Evolutionary conservation across 164 flowering plant genomes (phyloP), one percentile per base, ranked within the genome.

Genomic region (Saururus chinensis): DNA sequence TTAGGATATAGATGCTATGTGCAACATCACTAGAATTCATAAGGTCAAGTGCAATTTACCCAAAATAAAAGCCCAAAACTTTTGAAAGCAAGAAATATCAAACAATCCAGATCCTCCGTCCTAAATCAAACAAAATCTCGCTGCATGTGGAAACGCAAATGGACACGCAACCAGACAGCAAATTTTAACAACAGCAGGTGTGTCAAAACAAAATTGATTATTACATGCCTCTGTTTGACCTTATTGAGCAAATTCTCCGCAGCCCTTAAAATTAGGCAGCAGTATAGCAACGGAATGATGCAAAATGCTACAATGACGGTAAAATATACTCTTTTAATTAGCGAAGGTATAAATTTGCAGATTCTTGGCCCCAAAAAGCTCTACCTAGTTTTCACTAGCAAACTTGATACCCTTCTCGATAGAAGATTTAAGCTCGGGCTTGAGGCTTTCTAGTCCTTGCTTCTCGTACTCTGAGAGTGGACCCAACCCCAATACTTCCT

Each of bases 401-500:
- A 91, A 95, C 49, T 87, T 74, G 70, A 95, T 76, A 56, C 99
- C 97, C 82, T 95, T 95, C 82, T 91, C 89, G 51, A 95, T 91
- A 0, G 97, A 91, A 60, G 91, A 24, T 64, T 73, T 75, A 42
- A 95, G 88, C 73, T 95, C 99, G 0, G 85, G 73, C 72, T 79
- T 84, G 24, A 95, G 81, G 49, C 45, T 75, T 70, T 87, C 96
- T 58, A 95, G 67, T 13, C 92, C 87, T 65, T 91, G 72, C 73
- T 86, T 74, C 75, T 95, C 99, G n/a, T n/a, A 91, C 69, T 83
- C 97, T 7, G 89, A 78, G 4, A 95, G 74, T 10, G 80, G 51
- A 19, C 96, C 96, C 77, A 95, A 70, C 1, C 85, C 96, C 54
- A 83, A 59, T 37, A 95, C 81, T 74, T 88, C 97, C 65, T 95